phyloP scores from a whole-genome alignment of 768 basidiomycete species.

The Leccinum subtestaceum region DNA sequence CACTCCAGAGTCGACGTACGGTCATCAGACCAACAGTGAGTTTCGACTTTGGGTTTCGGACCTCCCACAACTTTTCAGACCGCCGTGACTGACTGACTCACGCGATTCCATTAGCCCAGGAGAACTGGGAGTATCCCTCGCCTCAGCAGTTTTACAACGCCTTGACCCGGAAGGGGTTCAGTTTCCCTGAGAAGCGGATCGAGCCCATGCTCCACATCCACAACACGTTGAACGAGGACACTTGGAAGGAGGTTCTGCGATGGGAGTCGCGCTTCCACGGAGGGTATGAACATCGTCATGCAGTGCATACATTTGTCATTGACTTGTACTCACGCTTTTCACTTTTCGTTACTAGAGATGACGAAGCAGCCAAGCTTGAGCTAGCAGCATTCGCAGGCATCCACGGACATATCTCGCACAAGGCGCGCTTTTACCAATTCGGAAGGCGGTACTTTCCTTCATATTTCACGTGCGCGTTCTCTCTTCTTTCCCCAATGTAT shows the following conservation, averaged over 20 bases:
- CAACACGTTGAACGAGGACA: slow-evolving; percentile 11
- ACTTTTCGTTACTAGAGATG: neutral
- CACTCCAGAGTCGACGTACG: slow-evolving; percentile 6
- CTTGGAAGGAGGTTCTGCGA: slow-evolving; percentile 8
- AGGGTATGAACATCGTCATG: neutral
- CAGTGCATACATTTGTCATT: neutral
- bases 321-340: neutral
- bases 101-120: slow-evolving; percentile 2
- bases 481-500: neutral
- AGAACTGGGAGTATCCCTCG: slow-evolving; percentile 13
- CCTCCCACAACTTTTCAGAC: too few species aligned
- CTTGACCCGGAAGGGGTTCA: slow-evolving; percentile 10
- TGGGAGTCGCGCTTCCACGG: slow-evolving; percentile 17
- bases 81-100: neutral
- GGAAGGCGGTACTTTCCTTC: neutral
- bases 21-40: slow-evolving; percentile 13
- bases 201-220: slow-evolving; percentile 7
- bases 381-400: slow-evolving; percentile 14
- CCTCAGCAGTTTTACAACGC: slow-evolving; percentile 17
- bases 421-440: slow-evolving; percentile 7
- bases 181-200: slow-evolving; percentile 4
- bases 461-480: slow-evolving; percentile 7
- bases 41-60: neutral
- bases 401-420: slow-evolving; percentile 15
- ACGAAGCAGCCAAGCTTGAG: slow-evolving; percentile 8